These are phyloP conservation scores for Sordariomycetes sp. DNA, from an alignment of 2,329 filamentous ascomycete genomes.

Conservation along the genomic window DNA sequence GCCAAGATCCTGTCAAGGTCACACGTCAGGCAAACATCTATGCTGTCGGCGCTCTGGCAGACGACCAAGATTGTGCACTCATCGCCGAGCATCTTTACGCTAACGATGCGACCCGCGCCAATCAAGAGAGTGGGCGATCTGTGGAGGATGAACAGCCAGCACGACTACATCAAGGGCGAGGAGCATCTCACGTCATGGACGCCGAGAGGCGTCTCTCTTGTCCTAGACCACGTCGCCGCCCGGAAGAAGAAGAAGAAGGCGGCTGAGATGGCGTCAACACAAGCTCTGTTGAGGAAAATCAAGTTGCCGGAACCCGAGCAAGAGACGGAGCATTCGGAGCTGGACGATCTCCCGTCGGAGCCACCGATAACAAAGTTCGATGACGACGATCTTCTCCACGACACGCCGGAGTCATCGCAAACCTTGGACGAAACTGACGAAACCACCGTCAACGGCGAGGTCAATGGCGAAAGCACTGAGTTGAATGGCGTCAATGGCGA, in stretches of 20 bases:
- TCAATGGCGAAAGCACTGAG: slow-evolving; percentile 11
- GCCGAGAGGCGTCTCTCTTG: slow-evolving; percentile 78
- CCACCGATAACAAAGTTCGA: slow-evolving; percentile 8
- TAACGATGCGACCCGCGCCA: slow-evolving; percentile 76
- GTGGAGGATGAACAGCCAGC: slow-evolving; percentile 91
- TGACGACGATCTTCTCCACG: slow-evolving; percentile 47
- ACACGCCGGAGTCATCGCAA: slow-evolving; percentile 42
- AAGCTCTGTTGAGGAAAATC: slow-evolving; percentile 53
- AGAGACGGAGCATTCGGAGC: slow-evolving; percentile 18
- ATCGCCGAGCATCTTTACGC: slow-evolving; percentile 74
- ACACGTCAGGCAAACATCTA: slow-evolving; percentile 75
- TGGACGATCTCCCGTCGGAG: slow-evolving; percentile 14
- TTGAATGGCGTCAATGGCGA: slow-evolving; percentile 12
- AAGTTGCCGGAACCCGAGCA: slow-evolving; percentile 19
- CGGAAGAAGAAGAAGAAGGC: slow-evolving; percentile 64
- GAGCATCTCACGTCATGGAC: slow-evolving; percentile 78
- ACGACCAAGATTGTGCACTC: slow-evolving; percentile 78
- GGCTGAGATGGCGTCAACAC: slow-evolving; percentile 69
- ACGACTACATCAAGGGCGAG: slow-evolving; percentile 94
- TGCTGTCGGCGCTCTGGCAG: slow-evolving; percentile 82
- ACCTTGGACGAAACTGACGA: slow-evolving; percentile 12
- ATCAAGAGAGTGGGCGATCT: slow-evolving; percentile 88
- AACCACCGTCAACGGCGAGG: slow-evolving; percentile 12
- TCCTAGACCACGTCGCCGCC: slow-evolving; percentile 74
- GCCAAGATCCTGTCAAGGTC: slow-evolving; percentile 76